Base-by-base conservation (phyloP, 192 early-diverging fungal genomes). In the Cladochytrium replicatum region DNA sequence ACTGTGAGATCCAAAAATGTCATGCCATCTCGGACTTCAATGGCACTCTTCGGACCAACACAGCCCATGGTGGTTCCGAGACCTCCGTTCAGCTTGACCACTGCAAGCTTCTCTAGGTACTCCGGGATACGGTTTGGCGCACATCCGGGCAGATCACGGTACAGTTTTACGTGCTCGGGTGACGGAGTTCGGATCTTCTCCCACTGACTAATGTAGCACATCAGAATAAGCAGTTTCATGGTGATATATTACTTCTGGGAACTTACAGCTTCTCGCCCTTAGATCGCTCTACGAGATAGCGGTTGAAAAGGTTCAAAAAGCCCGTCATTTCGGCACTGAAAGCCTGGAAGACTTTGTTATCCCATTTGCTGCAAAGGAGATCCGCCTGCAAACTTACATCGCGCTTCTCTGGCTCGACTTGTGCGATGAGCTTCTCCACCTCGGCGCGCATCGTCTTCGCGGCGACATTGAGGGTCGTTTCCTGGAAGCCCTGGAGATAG, bases 61-160 rank as follows among this genome's bases (percentile, higher is more conserved):
- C 91, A 95, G 19, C 95, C 95, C 96, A 99, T 99, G 39, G 96
- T 97, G 27, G 96, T 99, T 23, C 93, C 96, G 11, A 99, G 76
- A 49, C 96, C 96, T 67, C 96, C 96, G 57, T 99, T 99, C 42
- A 99, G 78, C 73, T 99, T 99, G n/a, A 99, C 72, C 6, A 99
- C 96, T 8, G 93, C 96, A 4, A 99, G 78, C 66, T 99, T 97
- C 43, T 61, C 69, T 30, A 99, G 76, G 54, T 85, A 67, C 17
- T 71, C 68, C 31, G 74, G 50, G 34, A 67, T 69, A 23, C 68
- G 62, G 17, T 52, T 44, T 29, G 61, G 39, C 24, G 60, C 40
- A 25, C 62, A 62, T 43, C 58, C 49, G 34, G 72, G 59, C 32
- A 96, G 75, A 25, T 77, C 70, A 48, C 73, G 74, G 67, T 99